Conservation (phyloP, 1,139 yeast species). For the Waltiozyma sp. region DNA sequence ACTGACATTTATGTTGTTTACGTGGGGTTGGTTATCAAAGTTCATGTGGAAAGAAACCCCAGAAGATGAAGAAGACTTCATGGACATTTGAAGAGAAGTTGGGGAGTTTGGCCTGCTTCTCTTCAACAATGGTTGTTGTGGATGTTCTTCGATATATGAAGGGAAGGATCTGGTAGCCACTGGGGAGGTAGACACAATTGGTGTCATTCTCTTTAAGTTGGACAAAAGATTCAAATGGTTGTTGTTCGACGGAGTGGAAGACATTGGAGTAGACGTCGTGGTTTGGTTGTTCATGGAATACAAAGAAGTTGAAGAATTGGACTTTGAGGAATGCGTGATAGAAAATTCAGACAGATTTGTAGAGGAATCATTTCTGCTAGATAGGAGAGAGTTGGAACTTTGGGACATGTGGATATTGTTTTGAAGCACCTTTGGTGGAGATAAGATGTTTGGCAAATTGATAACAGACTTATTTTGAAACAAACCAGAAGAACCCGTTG, state of each 20-base stretch:
- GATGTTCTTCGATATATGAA: slow-evolving; percentile 2
- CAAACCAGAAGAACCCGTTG: slow-evolving; percentile 1
- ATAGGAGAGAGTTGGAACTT: slow-evolving; percentile 13
- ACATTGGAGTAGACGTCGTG: not conserved
- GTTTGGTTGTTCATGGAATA: slow-evolving; percentile 8
- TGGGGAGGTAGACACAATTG: slow-evolving; percentile 13
- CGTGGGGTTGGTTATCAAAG: not conserved
- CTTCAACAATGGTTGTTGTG: slow-evolving; percentile 7
- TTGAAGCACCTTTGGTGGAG: slow-evolving; percentile 19
- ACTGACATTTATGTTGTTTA: not conserved
- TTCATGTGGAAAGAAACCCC: not conserved
- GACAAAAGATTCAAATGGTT: slow-evolving; percentile 23
- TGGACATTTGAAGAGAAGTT: slow-evolving; percentile 14
- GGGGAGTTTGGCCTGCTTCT: slow-evolving; percentile 20
- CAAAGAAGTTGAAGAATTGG: slow-evolving; percentile 17
- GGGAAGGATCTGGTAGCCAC: slow-evolving; percentile 8
- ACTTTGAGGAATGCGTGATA: slow-evolving; percentile 12
- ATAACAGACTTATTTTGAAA: slow-evolving; percentile 11
- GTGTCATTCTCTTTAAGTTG: slow-evolving; percentile 28
- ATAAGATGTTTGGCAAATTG: slow-evolving; percentile 16
- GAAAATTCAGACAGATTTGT: slow-evolving; percentile 12
- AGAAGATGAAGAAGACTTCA: not conserved
- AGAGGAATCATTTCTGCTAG: slow-evolving; percentile 14
- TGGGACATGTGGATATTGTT: slow-evolving; percentile 16
- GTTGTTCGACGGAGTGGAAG: slow-evolving; percentile 5